These are phyloP conservation scores for Tripidium arundinaceum DNA, from an alignment of 202 grass and related monocot genomes.

Conservation along the genomic window DNA sequence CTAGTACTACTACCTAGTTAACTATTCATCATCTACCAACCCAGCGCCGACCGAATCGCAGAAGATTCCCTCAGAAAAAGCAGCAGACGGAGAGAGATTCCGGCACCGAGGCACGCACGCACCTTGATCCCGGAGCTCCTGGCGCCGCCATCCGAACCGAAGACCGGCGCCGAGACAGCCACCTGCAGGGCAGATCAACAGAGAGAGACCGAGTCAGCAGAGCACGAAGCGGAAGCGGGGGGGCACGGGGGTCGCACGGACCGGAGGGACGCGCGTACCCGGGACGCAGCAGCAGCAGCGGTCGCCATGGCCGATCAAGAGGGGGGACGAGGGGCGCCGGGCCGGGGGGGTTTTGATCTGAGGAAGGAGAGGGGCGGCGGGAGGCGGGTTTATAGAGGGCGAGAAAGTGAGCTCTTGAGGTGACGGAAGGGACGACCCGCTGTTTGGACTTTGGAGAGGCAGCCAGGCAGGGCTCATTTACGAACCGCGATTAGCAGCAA, in stretches of 20 bases:
- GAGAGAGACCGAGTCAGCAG: neutral
- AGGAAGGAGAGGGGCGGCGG: neutral
- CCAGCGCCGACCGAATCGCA: neutral
- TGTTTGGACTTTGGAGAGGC: neutral
- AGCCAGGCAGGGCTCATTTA: neutral
- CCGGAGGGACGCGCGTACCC: slow-evolving; percentile 34
- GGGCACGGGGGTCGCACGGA: neutral
- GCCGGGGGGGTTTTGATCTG: slow-evolving; percentile 25
- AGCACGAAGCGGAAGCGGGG: neutral
- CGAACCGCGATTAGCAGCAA: neutral
- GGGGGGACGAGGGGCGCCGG: neutral
- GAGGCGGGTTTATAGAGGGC: slow-evolving; percentile 40
- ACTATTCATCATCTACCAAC: neutral
- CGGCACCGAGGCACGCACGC: neutral
- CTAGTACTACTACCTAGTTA: neutral
- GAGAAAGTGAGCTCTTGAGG: slow-evolving; percentile 40
- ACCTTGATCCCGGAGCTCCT: slow-evolving; percentile 57
- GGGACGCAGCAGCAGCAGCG: slow-evolving; percentile 47
- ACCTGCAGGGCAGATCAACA: slow-evolving; percentile 31
- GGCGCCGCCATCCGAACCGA: slow-evolving; percentile 46
- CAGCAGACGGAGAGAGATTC: neutral
- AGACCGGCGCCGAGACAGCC: slow-evolving; percentile 35
- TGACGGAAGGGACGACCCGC: slow-evolving; percentile 43
- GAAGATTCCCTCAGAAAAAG: neutral
- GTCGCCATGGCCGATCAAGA: slow-evolving; percentile 50